Evolutionary conservation across 129 eudicot genomes (phyloP).

Genomic region (Silybum marianum): DNA sequence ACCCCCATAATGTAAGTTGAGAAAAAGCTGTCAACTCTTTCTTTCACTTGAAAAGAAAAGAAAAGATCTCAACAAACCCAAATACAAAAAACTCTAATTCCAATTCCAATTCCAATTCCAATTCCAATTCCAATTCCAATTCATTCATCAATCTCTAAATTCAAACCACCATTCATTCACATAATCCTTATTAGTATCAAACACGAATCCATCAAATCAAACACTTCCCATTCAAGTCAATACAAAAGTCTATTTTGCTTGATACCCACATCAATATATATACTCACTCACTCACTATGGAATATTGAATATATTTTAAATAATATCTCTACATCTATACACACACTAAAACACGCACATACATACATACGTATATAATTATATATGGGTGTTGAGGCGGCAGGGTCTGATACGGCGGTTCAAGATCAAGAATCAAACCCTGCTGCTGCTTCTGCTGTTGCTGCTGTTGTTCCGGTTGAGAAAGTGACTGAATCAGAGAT

Average conservation of each 20-base stretch:
- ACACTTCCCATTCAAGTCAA: conserved; percentile 18
- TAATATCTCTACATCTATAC: conserved; percentile 1
- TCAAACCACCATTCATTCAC: neutral
- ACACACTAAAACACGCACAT: conserved; percentile 10
- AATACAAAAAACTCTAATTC: conserved; percentile 9
- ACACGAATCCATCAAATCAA: conserved; percentile 4
- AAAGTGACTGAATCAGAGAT: conserved; percentile 26
- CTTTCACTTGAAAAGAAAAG: neutral
- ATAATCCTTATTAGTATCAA: neutral
- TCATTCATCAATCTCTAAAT: neutral
- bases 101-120: too few species aligned
- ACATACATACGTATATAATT: neutral
- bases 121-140: neutral
- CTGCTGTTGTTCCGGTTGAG: conserved; percentile 19
- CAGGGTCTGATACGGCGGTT: conserved; percentile 10
- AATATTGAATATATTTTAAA: neutral
- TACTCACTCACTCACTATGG: neutral
- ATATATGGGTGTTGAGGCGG: conserved; percentile 30
- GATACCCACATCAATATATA: conserved; percentile 32
- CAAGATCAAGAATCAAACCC: conserved; percentile 34
- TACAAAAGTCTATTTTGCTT: conserved; percentile 21
- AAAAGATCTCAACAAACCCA: neutral
- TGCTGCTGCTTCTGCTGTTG: neutral
- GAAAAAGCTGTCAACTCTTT: conserved; percentile 14
- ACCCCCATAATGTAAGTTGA: neutral